Evolutionary conservation across 192 early-diverging fungal genomes (phyloP).

Genomic region (Rhizophlyctis rosea): DNA sequence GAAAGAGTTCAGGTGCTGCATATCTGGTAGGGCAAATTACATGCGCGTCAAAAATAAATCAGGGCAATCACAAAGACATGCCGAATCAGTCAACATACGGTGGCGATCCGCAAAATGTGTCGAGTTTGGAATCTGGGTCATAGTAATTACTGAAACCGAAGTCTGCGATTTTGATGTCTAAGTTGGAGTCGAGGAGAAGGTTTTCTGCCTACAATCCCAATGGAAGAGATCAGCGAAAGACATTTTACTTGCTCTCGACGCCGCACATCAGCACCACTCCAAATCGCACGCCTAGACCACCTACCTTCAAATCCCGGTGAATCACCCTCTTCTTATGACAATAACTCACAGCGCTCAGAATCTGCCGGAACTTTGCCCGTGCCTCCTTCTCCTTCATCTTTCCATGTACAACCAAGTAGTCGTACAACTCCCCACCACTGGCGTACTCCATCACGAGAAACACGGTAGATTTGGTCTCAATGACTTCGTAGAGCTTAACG

Average conservation of each 20-base stretch:
- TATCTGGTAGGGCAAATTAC: conserved; percentile 33
- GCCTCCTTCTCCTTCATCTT: conserved; percentile 69
- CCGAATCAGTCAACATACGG: conserved; percentile 32
- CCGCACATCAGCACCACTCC: too few species aligned
- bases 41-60: not conserved
- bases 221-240: not conserved
- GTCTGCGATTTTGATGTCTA: conserved; percentile 63
- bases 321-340: conserved; percentile 63
- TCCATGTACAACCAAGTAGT: conserved; percentile 87
- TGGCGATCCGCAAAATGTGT: conserved; percentile 66
- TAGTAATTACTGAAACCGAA: conserved; percentile 62
- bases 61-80: not conserved
- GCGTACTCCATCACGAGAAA: conserved; percentile 96
- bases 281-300: too few species aligned
- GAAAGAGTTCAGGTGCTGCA: conserved; percentile 79
- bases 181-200: conserved; percentile 55
- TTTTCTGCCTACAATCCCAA: conserved; percentile 54
- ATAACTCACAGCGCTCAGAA: conserved; percentile 59
- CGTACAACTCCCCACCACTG: conserved; percentile 91
- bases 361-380: conserved; percentile 57
- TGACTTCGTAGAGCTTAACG: conserved; percentile 80
- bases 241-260: too few species aligned
- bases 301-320: conserved; percentile 61
- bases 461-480: conserved; percentile 84
- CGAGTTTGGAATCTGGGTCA: conserved; percentile 55